phyloP scores from a whole-genome alignment of 116 monocot genomes.

The Zostera marina region DNA sequence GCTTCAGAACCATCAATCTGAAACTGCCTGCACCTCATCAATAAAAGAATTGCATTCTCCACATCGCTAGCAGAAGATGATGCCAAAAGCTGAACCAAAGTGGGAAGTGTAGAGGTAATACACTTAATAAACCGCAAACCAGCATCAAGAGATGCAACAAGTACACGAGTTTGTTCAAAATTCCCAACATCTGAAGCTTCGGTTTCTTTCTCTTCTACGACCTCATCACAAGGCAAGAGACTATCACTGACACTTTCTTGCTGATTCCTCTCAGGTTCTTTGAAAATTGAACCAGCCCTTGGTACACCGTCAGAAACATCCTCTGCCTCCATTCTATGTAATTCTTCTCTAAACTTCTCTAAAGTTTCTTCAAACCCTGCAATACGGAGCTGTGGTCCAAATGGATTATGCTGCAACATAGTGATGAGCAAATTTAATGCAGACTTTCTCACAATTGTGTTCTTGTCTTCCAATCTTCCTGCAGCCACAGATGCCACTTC shows the following conservation, averaged over 20 bases:
- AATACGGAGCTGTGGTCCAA: slow-evolving; percentile 76
- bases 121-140: slow-evolving; percentile 73
- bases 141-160: slow-evolving; percentile 94
- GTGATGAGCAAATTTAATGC: slow-evolving; percentile 77
- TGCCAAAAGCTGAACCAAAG: slow-evolving; percentile 75
- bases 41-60: slow-evolving; percentile 70
- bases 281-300: not conserved
- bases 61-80: slow-evolving; percentile 87
- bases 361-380: slow-evolving; percentile 76
- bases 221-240: slow-evolving; percentile 29
- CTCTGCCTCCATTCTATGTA: slow-evolving; percentile 39
- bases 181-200: slow-evolving; percentile 50
- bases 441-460: slow-evolving; percentile 90
- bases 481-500: slow-evolving; percentile 78
- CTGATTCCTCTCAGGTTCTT: slow-evolving; percentile 6
- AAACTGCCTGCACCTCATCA: slow-evolving; percentile 96
- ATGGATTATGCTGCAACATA: slow-evolving; percentile 95
- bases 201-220: slow-evolving; percentile 19
- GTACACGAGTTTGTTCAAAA: slow-evolving; percentile 81
- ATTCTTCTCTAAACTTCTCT: slow-evolving; percentile 62
- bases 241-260: slow-evolving; percentile 51
- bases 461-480: slow-evolving; percentile 94
- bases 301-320: slow-evolving; percentile 4
- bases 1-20: slow-evolving; percentile 97
- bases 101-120: slow-evolving; percentile 56